These are phyloP conservation scores for Mycosphaerella sp. DNA, from an alignment of 2,329 filamentous ascomycete species.

Conservation along the genomic window DNA sequence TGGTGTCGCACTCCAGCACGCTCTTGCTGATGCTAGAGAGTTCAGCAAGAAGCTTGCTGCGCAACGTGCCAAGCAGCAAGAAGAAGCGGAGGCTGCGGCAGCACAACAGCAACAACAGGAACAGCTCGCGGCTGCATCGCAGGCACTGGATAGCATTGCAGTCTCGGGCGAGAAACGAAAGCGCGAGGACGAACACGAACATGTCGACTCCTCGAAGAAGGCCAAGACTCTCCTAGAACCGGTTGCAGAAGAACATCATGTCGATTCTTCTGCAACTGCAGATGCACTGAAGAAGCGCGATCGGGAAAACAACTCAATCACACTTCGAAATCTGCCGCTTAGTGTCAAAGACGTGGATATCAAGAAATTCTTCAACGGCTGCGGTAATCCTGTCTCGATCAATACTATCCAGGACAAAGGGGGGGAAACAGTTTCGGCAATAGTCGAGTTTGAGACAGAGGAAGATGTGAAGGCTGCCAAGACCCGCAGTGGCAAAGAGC, in stretches of 20 bases:
- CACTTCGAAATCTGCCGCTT: conserved; percentile 68
- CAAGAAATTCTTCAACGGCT: conserved; percentile 85
- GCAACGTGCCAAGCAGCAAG: conserved; percentile 60
- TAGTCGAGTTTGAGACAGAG: conserved; percentile 76
- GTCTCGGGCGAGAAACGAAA: conserved; percentile 60
- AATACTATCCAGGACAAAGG: conserved; percentile 59
- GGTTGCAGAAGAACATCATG: conserved; percentile 27
- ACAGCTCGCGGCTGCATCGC: conserved; percentile 29
- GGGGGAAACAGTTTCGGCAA: conserved; percentile 58
- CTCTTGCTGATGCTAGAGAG: conserved; percentile 66
- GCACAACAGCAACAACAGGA: conserved; percentile 27
- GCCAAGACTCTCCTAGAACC: conserved; percentile 43
- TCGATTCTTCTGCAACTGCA: conserved; percentile 34
- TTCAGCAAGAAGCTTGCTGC: conserved; percentile 56
- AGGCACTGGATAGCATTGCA: conserved; percentile 18
- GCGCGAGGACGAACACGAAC: conserved; percentile 53
- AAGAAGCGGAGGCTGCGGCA: conserved; percentile 55
- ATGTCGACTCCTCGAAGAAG: conserved; percentile 56
- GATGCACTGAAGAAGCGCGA: conserved; percentile 60
- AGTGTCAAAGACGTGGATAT: conserved; percentile 65
- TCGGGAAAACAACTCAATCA: conserved; percentile 80
- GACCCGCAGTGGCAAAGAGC: conserved; percentile 71
- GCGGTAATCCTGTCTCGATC: conserved; percentile 75
- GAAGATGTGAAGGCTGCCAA: conserved; percentile 78
- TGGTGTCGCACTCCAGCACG: conserved; percentile 65